phyloP scores from a whole-genome alignment of 495 filamentous ascomycete genomes.

The Jackrogersella minutella region DNA sequence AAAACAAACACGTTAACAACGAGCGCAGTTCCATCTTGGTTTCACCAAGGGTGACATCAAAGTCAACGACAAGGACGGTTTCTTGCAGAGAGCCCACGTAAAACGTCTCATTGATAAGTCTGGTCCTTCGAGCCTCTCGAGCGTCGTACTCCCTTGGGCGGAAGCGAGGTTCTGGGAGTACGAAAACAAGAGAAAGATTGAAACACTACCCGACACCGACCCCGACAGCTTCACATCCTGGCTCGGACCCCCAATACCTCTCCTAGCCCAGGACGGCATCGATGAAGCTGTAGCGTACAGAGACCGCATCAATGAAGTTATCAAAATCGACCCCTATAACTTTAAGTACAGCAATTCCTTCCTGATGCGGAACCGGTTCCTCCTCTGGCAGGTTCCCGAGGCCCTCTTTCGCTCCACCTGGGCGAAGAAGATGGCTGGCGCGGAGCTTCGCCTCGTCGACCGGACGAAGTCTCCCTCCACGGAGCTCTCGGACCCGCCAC shows the following conservation, averaged over 20 bases:
- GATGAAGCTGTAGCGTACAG: slow-evolving; percentile 17
- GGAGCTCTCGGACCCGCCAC: slow-evolving; percentile 43
- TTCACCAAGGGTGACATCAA: slow-evolving; percentile 91
- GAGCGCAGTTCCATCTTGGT: slow-evolving; percentile 72
- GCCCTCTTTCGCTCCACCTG: slow-evolving; percentile 14
- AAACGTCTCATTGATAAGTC: slow-evolving; percentile 21
- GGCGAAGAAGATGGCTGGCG: not conserved
- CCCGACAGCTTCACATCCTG: slow-evolving; percentile 30
- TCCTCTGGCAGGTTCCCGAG: slow-evolving; percentile 63
- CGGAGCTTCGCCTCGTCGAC: slow-evolving; percentile 45
- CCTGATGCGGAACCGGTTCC: slow-evolving; percentile 64
- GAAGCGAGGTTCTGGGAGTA: slow-evolving; percentile 22
- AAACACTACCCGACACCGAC: not conserved
- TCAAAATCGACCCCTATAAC: slow-evolving; percentile 67
- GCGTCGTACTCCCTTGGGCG: slow-evolving; percentile 18
- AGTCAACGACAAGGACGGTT: slow-evolving; percentile 81
- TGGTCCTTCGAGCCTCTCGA: not conserved
- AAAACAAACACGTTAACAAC: slow-evolving; percentile 27
- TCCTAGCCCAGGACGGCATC: not conserved
- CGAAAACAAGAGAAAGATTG: slow-evolving; percentile 38
- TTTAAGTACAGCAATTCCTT: slow-evolving; percentile 68
- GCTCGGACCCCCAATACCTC: slow-evolving; percentile 37
- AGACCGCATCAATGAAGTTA: slow-evolving; percentile 58
- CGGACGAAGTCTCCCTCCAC: not conserved
- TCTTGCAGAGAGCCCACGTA: slow-evolving; percentile 78